Conservation (phyloP, 192 early-diverging fungal genomes). For the Paraglomus occultum region DNA sequence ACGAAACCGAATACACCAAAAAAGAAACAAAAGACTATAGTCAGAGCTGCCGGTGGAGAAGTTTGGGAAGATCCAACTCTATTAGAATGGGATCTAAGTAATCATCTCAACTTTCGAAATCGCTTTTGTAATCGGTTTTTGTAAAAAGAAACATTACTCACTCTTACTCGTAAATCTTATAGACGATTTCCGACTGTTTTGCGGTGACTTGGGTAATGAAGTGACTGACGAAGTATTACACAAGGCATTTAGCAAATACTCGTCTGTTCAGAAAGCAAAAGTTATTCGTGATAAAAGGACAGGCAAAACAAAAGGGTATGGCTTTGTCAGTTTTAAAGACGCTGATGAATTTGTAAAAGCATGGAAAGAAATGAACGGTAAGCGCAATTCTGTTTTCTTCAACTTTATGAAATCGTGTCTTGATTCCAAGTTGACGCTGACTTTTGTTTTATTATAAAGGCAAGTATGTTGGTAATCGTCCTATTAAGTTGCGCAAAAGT, state of each 20-base stretch:
- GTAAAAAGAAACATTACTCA: background rate
- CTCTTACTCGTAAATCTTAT: background rate
- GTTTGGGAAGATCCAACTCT: constrained; percentile 91
- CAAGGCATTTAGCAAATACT: constrained; percentile 84
- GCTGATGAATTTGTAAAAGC: constrained; percentile 90
- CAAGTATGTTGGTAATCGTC: constrained; percentile 94
- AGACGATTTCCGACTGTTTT: constrained; percentile 94
- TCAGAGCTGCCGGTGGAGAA: constrained; percentile 87
- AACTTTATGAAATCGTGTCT: background rate
- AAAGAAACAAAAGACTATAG: constrained; percentile 43
- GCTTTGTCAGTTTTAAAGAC: constrained; percentile 91
- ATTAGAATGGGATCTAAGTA: constrained; percentile 82
- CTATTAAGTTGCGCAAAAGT: constrained; percentile 92
- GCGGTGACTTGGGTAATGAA: constrained; percentile 92
- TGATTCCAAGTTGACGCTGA: background rate
- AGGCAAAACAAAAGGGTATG: constrained; percentile 87
- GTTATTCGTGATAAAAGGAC: constrained; percentile 87
- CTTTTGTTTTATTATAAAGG: constrained; percentile 46
- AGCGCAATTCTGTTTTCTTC: constrained; percentile 3
- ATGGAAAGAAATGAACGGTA: constrained; percentile 94
- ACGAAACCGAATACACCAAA: constrained; percentile 7
- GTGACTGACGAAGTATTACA: constrained; percentile 80
- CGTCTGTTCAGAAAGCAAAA: constrained; percentile 73
- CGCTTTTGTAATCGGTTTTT: background rate
- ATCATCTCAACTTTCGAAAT: background rate